Evolutionary conservation across 805 yeast genomes (phyloP).

Genomic region (Ogataea haglerorum): DNA sequence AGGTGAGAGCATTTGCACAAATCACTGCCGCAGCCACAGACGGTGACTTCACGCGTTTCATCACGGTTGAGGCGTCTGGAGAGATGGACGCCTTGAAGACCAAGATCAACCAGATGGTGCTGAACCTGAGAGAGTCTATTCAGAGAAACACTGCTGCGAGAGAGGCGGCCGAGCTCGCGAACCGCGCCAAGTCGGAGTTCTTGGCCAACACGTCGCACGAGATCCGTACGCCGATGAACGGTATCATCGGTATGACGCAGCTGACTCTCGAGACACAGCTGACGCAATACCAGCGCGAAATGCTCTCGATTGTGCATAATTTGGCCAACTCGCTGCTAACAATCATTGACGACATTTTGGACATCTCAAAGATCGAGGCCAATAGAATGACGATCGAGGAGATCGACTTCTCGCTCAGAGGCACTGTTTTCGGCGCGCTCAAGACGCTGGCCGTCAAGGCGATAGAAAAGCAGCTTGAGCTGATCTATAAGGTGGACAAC

Average conservation of each 20-base stretch:
- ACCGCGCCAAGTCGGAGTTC: constrained; percentile 84
- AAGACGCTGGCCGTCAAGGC: constrained; percentile 89
- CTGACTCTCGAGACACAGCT: constrained; percentile 82
- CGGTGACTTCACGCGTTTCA: constrained; percentile 86
- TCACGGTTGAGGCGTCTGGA: constrained; percentile 88
- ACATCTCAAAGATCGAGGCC: constrained; percentile 91
- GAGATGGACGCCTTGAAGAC: constrained; percentile 77
- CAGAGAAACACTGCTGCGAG: constrained; percentile 91
- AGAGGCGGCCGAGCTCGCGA: constrained; percentile 91
- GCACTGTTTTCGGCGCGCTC: constrained; percentile 86
- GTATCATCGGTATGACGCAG: constrained; percentile 92
- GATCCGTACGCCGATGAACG: constrained; percentile 88
- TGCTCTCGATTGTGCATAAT: constrained; percentile 86
- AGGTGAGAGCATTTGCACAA: constrained; percentile 90
- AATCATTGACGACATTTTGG: constrained; percentile 85
- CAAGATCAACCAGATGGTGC: constrained; percentile 76
- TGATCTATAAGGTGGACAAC: constrained; percentile 78
- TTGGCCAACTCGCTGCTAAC: constrained; percentile 82
- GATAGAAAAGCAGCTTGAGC: constrained; percentile 76
- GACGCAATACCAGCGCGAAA: constrained; percentile 88
- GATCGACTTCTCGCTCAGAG: constrained; percentile 80
- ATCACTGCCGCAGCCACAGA: constrained; percentile 93
- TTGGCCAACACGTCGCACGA: constrained; percentile 87
- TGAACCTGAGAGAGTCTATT: constrained; percentile 80
- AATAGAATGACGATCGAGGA: constrained; percentile 91